Base-by-base conservation (phyloP, 345 rosid species). In the Trapa bicornis region DNA sequence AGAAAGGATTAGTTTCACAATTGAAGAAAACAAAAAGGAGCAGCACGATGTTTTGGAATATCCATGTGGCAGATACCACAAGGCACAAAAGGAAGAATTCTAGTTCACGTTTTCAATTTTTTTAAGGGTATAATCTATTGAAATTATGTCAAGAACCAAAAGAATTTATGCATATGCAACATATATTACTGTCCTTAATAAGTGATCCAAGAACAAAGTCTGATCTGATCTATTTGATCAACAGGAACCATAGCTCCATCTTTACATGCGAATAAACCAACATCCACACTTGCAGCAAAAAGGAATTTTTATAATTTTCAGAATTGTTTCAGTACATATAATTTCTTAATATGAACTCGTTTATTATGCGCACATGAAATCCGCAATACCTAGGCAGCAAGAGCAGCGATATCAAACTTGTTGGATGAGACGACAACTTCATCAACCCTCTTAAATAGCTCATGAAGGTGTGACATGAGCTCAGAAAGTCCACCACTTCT, bases 401-500 rank as follows among this genome's bases (percentile, higher is more conserved):
- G 82, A 54, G 70, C 71, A 2, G 89, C 80, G 67, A 74, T 76
- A 38, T 93, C 90, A 33, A 80, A 86, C 75, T 81, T 90, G 74
- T 78, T 81, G 45, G 88, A 76, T 7, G 80, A 74, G 70, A 81
- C 75, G 68, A 83, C 82, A 53, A 76, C 81, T 65, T 83, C 86
- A 78, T 85, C 80, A 9, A 85, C 91, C 1, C 92, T 90, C 68
- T 83, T 78, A 38, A 93, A 89, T 71, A 93, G 75, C 37, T 93
- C 88, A 56, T 87, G 88, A 76, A 89, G 94, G 88, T 89, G 96
- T 7, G 79, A 77, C 67, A 89, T 80, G 35, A 93, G 72, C 65
- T 93, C 98, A 61, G 97, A 84, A 67, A 93, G 74, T 64, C 79
- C 77, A 71, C 90, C 96, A 69, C 87, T 87, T 78, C 81, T 83